Base-by-base conservation (phyloP, 1,284 basidiomycete genomes). In the Tilletia walkeri region DNA sequence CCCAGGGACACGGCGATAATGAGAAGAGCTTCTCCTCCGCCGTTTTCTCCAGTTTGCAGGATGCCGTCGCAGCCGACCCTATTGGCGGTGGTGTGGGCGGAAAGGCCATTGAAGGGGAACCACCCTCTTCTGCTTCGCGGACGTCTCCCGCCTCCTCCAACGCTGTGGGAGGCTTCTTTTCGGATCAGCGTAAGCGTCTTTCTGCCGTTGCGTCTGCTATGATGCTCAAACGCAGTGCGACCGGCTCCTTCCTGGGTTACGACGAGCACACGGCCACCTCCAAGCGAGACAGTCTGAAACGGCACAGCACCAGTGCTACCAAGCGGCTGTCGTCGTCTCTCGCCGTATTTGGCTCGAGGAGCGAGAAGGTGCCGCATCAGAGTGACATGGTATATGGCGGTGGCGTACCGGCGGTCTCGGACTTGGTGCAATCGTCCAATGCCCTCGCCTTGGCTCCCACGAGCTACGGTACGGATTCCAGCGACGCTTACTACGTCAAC, bases 371-470 rank as follows among this genome's bases (percentile, higher is more conserved):
- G 4, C 50, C n/a, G n/a, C 47, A 48, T n/a, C 47, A 30, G 24
- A n/a, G n/a, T 48, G 47, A n/a, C 47, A n/a, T 18, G 50, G 18
- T 24, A 2, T n/a, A n/a, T 24, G 50, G 50, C n/a, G 50, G 50
- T 18, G 50, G 50, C 20, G 50, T 53, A 53, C 50, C 50, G 50
- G 50, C 50, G 12, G 50, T 53, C 18, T 53, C 50, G 50, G 50
- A 24, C 16, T 24, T 53, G 18, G 16, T 53, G 7, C 50, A 24
- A 10, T 53, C 50, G 18, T 18, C 16, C 10, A 53, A 24, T 24
- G 50, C 10, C 12, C 16, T 9, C 6, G 50, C 18, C 18, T 6
- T 24, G 7, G 7, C 50, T 18, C 50, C 50, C 20, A 24, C 5
- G 50, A 24, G 20, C 50, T 12, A 53, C 16, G 41, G 41, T 45